phyloP scores from a whole-genome alignment of 2,329 filamentous ascomycete species.

The Furcasterigmium sp. region DNA sequence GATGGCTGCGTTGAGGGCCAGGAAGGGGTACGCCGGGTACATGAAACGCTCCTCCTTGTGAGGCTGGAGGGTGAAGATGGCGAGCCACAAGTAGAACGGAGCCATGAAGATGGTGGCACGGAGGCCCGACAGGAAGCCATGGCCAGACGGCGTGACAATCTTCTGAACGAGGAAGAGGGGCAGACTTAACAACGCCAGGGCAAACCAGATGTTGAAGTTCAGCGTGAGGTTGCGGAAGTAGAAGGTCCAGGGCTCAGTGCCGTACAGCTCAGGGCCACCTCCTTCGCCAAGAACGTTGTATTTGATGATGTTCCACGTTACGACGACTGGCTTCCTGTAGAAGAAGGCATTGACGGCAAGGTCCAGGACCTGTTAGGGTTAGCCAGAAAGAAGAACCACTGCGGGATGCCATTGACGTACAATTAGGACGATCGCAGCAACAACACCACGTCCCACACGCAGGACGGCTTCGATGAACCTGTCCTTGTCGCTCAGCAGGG shows the following conservation, averaged over 20 bases:
- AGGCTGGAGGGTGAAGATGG: constrained; percentile 84
- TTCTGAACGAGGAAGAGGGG: constrained; percentile 75
- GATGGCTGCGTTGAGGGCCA: constrained; percentile 83
- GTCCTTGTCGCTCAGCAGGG: constrained; percentile 48
- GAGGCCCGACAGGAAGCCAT: constrained; percentile 64
- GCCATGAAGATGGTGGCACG: constrained; percentile 72
- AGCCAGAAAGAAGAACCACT: not conserved
- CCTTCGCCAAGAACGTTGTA: constrained; percentile 89
- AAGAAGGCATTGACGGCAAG: constrained; percentile 74
- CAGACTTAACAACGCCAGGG: constrained; percentile 68
- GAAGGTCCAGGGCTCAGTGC: constrained; percentile 94
- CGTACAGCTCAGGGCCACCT: constrained; percentile 86
- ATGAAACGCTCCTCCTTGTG: constrained; percentile 99
- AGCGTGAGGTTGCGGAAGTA: constrained; percentile 86
- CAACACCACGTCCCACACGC: constrained; percentile 61
- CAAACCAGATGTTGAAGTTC: constrained; percentile 95
- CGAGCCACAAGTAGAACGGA: constrained; percentile 93
- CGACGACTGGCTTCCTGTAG: constrained; percentile 71
- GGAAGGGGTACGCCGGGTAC: constrained; percentile 91
- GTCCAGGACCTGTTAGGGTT: constrained; percentile 55
- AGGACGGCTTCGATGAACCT: constrained; percentile 54
- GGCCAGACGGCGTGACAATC: constrained; percentile 52
- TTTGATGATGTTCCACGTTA: constrained; percentile 87
- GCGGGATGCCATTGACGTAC: constrained; percentile 41
- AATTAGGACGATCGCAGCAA: constrained; percentile 62